Percentiles rank a stretch among this genome's conserved stretches.
Conservation (phyloP, 192 early-diverging fungal species). For the Rhizophlyctis rosea region DNA sequence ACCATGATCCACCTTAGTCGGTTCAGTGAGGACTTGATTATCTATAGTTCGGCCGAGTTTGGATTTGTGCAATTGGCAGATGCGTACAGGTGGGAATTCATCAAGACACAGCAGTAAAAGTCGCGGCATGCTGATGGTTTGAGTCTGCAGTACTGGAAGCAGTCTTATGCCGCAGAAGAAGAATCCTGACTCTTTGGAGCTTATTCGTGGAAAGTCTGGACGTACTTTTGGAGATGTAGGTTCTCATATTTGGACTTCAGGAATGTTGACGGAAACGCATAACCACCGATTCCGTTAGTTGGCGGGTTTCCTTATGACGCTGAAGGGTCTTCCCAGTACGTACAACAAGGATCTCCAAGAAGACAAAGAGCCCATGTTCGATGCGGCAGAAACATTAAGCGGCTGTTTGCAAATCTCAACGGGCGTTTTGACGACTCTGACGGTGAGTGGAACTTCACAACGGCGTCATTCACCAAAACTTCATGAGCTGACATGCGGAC, state of each 20-base stretch:
- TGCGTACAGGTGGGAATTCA: conserved; percentile 70
- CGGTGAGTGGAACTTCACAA: conserved; percentile 34
- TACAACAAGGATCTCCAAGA: conserved; percentile 99
- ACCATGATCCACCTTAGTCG: conserved; percentile 90
- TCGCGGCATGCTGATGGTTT: conserved; percentile 6
- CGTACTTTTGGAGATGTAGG: conserved; percentile 88
- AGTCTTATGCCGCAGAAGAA: conserved; percentile 99
- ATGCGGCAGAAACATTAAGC: conserved; percentile 83
- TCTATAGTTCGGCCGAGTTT: conserved; percentile 90
- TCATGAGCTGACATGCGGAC: neutral
- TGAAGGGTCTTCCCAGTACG: conserved; percentile 95
- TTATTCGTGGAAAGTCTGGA: conserved; percentile 94
- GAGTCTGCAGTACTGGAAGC: conserved; percentile 76
- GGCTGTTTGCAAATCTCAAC: conserved; percentile 91
- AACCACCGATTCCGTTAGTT: conserved; percentile 51
- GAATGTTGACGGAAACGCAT: neutral
- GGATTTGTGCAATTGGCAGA: conserved; percentile 93
- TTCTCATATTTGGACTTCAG: too few species aligned
- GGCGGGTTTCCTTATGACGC: conserved; percentile 96
- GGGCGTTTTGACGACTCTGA: conserved; percentile 88
- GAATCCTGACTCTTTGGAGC: conserved; percentile 95
- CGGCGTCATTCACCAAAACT: too few species aligned
- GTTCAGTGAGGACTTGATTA: conserved; percentile 93
- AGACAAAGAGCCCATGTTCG: conserved; percentile 99
- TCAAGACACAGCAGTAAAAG: conserved; percentile 8